Evolutionary conservation across 2,329 filamentous ascomycete genomes (phyloP).

Genomic region (Verticillium nubilum): DNA sequence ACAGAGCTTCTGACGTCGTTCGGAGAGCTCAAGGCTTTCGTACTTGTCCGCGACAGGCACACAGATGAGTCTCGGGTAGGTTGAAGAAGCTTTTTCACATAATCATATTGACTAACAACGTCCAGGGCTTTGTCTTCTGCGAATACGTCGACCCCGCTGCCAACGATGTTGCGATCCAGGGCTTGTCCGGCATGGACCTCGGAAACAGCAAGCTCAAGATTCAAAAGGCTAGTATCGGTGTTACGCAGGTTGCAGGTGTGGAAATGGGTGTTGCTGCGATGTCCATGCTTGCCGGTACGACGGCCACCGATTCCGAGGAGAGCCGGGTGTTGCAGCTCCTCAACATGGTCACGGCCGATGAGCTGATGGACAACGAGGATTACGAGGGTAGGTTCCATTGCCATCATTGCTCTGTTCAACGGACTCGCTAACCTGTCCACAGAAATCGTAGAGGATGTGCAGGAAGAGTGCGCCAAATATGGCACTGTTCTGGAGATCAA

Average conservation of each 20-base stretch:
- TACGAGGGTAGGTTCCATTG: constrained; percentile 66
- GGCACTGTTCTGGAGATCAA: constrained; percentile 84
- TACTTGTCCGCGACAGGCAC: constrained; percentile 78
- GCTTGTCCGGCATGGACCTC: constrained; percentile 88
- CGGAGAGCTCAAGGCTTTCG: constrained; percentile 87
- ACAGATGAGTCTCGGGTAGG: constrained; percentile 84
- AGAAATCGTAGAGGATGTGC: constrained; percentile 97
- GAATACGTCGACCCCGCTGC: constrained; percentile 77
- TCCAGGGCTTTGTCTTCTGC: constrained; percentile 88
- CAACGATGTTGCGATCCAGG: constrained; percentile 84
- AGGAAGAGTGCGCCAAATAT: constrained; percentile 89
- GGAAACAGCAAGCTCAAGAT: constrained; percentile 84
- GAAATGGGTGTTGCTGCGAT: constrained; percentile 98
- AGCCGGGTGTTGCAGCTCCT: constrained; percentile 85
- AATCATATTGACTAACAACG: constrained; percentile 19
- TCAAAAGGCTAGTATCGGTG: constrained; percentile 82
- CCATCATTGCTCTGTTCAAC: too few species aligned
- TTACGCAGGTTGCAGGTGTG: constrained; percentile 84
- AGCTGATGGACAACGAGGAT: constrained; percentile 88
- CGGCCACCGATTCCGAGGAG: constrained; percentile 69
- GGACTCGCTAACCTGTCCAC: background rate
- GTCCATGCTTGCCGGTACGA: constrained; percentile 93
- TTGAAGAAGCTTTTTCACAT: background rate
- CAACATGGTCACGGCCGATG: constrained; percentile 97
- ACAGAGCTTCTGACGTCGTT: constrained; percentile 86